phyloP scores from a whole-genome alignment of 2,329 filamentous ascomycete genomes.

The Elsinoe batatas region DNA sequence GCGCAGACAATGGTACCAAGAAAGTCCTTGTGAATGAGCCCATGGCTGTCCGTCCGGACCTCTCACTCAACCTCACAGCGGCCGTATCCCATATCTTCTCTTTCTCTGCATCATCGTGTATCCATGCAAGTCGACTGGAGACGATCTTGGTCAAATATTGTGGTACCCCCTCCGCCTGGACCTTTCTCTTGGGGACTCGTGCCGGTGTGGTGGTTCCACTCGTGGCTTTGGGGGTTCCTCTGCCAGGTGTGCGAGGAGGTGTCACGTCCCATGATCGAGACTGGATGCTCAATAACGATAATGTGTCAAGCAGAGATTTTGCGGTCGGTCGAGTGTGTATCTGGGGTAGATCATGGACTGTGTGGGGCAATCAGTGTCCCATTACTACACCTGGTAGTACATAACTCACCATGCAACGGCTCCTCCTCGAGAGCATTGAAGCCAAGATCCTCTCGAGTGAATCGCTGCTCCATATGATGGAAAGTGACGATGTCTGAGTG shows the following conservation, averaged over 20 bases:
- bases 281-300: conserved; percentile 56
- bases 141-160: conserved; percentile 62
- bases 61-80: conserved; percentile 68
- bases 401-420: conserved; percentile 29
- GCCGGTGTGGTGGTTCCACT: conserved; percentile 20
- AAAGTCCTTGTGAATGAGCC: conserved; percentile 53
- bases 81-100: conserved; percentile 70
- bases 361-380: conserved; percentile 5
- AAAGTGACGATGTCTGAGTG: not conserved
- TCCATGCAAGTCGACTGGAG: conserved; percentile 57
- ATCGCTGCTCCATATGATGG: conserved; percentile 6
- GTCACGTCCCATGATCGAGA: conserved; percentile 57
- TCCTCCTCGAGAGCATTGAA: conserved; percentile 21
- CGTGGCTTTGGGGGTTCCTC: conserved; percentile 19
- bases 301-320: conserved; percentile 51
- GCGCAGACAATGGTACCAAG: conserved; percentile 12
- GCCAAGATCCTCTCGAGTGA: conserved; percentile 14
- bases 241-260: conserved; percentile 17
- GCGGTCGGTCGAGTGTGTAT: conserved; percentile 66
- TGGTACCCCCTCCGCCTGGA: conserved; percentile 42
- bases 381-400: conserved; percentile 33
- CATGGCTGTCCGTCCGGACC: conserved; percentile 69
- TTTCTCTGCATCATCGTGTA: conserved; percentile 53
- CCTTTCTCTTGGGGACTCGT: conserved; percentile 30
- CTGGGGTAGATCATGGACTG: conserved; percentile 69